These are phyloP conservation scores for Pestalotiopsis sp. DNA, from an alignment of 2,329 filamentous ascomycete species.

Conservation along the genomic window DNA sequence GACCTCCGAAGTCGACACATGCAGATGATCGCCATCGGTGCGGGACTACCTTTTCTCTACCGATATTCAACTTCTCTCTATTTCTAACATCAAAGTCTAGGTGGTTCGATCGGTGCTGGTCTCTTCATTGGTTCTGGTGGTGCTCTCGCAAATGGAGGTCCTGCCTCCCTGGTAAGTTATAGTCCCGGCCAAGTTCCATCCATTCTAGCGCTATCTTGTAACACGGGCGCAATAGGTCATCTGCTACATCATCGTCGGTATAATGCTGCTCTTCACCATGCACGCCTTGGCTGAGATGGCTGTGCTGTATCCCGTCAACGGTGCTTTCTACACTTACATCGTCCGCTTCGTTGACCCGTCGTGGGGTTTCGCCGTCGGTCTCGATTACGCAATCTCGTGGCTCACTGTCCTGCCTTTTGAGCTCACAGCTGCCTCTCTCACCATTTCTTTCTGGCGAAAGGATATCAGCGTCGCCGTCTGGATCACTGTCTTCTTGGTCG, in stretches of 20 bases:
- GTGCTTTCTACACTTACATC: constrained; percentile 64
- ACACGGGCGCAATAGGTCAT: constrained; percentile 32
- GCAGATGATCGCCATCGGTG: constrained; percentile 50
- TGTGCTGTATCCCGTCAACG: constrained; percentile 61
- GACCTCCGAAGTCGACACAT: constrained; percentile 41
- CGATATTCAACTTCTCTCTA: no score
- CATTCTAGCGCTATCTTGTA: not conserved
- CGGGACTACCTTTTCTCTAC: constrained; percentile 10
- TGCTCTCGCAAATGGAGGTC: constrained; percentile 63
- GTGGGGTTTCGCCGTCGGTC: constrained; percentile 57
- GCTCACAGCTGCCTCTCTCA: constrained; percentile 54
- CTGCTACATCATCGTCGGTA: constrained; percentile 56
- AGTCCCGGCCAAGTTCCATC: not conserved
- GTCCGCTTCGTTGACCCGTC: constrained; percentile 63
- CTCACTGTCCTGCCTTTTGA: constrained; percentile 54
- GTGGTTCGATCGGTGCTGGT: constrained; percentile 53
- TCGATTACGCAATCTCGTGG: constrained; percentile 54
- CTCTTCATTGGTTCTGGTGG: constrained; percentile 70
- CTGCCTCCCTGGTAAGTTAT: constrained; percentile 41
- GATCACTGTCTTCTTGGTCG: constrained; percentile 56
- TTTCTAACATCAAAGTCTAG: constrained; percentile 21
- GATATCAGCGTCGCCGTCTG: constrained; percentile 55
- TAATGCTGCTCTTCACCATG: constrained; percentile 60
- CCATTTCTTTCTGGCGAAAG: constrained; percentile 54
- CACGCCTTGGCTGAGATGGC: constrained; percentile 63